A percentile compares a stretch with the other conserved stretches of the same genome.
phyloP scores from a whole-genome alignment of 108 stramenopile genomes.

The Conticribra weissflogii region DNA sequence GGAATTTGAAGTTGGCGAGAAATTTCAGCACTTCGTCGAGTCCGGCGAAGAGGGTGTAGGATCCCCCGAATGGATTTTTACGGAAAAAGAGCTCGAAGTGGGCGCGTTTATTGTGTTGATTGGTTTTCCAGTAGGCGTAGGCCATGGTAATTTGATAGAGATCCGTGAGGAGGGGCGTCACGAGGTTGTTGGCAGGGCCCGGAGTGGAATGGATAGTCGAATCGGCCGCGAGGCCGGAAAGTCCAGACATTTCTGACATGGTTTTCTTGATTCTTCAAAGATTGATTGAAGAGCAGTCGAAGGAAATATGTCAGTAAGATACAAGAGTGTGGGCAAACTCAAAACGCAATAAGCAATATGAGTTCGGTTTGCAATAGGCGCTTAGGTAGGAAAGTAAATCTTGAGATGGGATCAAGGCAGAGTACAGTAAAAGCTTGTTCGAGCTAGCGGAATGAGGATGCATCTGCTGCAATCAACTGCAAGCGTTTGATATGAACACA shows the following conservation, averaged over 20 bases:
- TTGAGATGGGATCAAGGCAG: background rate
- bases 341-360: too few species aligned
- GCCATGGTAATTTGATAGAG: constrained; percentile 99
- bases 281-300: too few species aligned
- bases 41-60: constrained; percentile 95
- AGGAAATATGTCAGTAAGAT: too few species aligned
- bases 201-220: constrained; percentile 5
- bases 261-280: too few species aligned
- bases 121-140: constrained; percentile 96
- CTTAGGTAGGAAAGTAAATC: background rate
- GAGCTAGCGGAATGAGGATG: too few species aligned
- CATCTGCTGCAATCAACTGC: too few species aligned
- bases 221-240: constrained; percentile 2
- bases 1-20: constrained; percentile 78
- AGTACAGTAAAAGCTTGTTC: too few species aligned
- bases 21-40: constrained; percentile 86
- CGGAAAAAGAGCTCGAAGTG: constrained; percentile 97
- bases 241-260: constrained; percentile 12
- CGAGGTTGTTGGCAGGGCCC: constrained; percentile 73
- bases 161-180: constrained; percentile 93
- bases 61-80: constrained; percentile 95
- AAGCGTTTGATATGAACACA: too few species aligned
- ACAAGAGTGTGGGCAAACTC: too few species aligned
- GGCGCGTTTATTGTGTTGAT: constrained; percentile 74
- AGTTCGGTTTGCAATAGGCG: background rate